phyloP scores from a whole-genome alignment of 2,329 filamentous ascomycete genomes.

The Hirsutella minnesotensis region DNA sequence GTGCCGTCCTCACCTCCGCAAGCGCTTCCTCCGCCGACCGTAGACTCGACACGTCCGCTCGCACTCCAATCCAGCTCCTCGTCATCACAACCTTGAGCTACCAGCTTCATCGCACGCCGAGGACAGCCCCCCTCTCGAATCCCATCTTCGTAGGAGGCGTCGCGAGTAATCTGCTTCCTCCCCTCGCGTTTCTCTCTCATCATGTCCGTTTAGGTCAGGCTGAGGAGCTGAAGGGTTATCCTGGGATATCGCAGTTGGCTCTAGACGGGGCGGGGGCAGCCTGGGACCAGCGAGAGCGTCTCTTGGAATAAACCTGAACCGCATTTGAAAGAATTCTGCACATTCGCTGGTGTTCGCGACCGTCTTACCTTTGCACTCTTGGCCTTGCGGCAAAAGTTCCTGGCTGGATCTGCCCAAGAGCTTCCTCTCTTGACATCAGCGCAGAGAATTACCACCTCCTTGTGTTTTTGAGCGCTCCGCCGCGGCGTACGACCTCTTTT shows the following conservation, averaged over 20 bases:
- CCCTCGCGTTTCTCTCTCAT: conserved; percentile 4
- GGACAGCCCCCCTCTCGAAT: background rate
- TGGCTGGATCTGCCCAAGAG: background rate
- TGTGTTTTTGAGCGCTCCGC: background rate
- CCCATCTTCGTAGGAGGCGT: conserved; percentile 3
- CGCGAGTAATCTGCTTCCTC: background rate
- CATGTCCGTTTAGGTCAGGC: conserved; percentile 11
- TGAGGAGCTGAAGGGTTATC: conserved; percentile 10
- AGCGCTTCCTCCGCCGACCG: background rate
- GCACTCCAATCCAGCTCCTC: background rate
- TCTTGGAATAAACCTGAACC: conserved; percentile 18
- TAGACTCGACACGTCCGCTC: background rate
- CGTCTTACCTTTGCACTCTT: background rate
- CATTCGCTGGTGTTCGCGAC: background rate
- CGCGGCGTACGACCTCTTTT: background rate
- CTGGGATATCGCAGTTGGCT: conserved; percentile 12
- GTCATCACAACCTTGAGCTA: background rate
- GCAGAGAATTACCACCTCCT: background rate
- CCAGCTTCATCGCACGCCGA: background rate
- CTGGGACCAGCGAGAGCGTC: conserved; percentile 9
- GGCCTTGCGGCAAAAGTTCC: background rate
- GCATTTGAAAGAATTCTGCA: conserved; percentile 2
- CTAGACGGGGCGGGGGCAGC: conserved; percentile 11
- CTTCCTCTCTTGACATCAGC: background rate
- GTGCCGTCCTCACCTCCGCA: background rate